Percentiles rank a stretch among this genome's conserved stretches.
phyloP scores from a whole-genome alignment of 345 rosid species.

The Lepidium africanum region DNA sequence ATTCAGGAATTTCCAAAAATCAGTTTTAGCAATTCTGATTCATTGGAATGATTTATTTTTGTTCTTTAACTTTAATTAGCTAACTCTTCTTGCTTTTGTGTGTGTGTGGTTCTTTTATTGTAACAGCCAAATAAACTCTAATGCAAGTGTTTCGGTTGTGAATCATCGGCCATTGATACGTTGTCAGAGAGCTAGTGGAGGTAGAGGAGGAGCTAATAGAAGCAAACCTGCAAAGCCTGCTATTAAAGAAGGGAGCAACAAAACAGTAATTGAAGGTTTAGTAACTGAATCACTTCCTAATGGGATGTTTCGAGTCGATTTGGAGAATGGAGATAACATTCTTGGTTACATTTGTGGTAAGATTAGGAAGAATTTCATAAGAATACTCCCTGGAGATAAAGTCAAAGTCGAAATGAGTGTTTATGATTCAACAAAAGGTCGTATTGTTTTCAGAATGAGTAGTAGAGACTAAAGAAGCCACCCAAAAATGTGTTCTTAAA shows the following conservation, averaged over 20 bases:
- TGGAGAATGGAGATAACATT: conserved; percentile 50
- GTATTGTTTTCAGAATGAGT: conserved; percentile 52
- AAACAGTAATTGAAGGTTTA: conserved; percentile 36
- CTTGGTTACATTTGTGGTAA: conserved; percentile 90
- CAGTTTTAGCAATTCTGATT: background rate
- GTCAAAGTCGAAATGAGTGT: conserved; percentile 82
- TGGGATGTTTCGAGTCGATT: conserved; percentile 59
- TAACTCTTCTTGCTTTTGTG: background rate
- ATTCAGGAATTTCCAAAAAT: background rate
- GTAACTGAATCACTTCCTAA: conserved; percentile 39
- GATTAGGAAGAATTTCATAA: conserved; percentile 74
- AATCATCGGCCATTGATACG: conserved; percentile 19
- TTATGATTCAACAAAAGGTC: conserved; percentile 75
- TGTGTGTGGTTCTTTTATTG: background rate
- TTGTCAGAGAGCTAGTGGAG: conserved; percentile 30
- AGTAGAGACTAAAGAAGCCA: conserved; percentile 24
- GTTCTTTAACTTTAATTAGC: background rate
- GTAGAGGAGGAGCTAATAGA: conserved; percentile 25
- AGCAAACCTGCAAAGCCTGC: conserved; percentile 25
- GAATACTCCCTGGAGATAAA: conserved; percentile 85
- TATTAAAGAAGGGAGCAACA: conserved; percentile 34
- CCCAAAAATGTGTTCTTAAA: background rate
- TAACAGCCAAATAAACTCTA: conserved; percentile 21
- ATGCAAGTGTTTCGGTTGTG: conserved; percentile 4
- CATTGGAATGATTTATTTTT: background rate